These are phyloP conservation scores for Ceratocystis alfenasii DNA, from an alignment of 2,329 filamentous ascomycete species.

Conservation along the genomic window DNA sequence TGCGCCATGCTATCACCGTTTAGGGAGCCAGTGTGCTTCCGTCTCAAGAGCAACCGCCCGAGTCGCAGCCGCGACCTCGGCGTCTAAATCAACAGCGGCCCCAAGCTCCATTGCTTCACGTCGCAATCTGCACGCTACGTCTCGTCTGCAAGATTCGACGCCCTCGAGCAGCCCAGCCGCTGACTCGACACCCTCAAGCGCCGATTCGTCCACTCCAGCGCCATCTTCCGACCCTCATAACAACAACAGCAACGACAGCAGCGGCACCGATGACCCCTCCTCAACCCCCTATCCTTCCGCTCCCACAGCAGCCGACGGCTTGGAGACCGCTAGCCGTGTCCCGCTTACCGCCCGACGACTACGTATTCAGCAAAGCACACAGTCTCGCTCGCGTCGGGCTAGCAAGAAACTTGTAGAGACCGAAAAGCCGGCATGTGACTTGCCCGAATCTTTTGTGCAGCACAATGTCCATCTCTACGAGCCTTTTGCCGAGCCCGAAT, in stretches of 20 bases:
- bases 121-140: not conserved
- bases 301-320: not conserved
- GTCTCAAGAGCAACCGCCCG: not conserved
- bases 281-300: not conserved
- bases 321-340: slow-evolving; percentile 7
- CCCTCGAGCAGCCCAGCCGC: not conserved
- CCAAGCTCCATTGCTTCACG: not conserved
- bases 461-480: slow-evolving; percentile 19
- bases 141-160: not conserved
- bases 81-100: not conserved
- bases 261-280: not conserved
- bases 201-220: not conserved
- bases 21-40: not conserved
- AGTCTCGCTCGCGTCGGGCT: not conserved
- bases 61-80: not conserved
- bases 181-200: not conserved
- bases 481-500: slow-evolving; percentile 18
- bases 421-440: slow-evolving; percentile 5
- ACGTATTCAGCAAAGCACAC: slow-evolving; percentile 13
- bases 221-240: not conserved
- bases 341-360: slow-evolving; percentile 16
- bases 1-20: slow-evolving; percentile 14
- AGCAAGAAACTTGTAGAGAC: not conserved
- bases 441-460: slow-evolving; percentile 13
- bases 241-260: not conserved